Evolutionary conservation across 1,284 basidiomycete species (phyloP).

Genomic region (Leucoagaricus sp.): DNA sequence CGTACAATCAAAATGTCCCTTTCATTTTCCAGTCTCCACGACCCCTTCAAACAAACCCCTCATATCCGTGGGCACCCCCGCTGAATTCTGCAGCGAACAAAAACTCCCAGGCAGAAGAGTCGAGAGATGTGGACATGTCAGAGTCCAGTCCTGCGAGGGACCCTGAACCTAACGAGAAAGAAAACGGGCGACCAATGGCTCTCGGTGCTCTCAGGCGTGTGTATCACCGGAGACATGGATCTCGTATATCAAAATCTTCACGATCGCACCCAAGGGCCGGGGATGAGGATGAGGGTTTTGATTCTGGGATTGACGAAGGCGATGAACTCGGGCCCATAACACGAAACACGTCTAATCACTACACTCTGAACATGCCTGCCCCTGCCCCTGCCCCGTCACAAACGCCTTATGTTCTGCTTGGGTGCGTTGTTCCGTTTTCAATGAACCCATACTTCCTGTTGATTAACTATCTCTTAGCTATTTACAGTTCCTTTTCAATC

Average conservation of each 20-base stretch:
- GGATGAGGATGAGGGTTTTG: constrained; percentile 42
- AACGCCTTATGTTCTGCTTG: constrained; percentile 74
- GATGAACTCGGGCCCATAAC: constrained; percentile 37
- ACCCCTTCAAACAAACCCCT: constrained; percentile 46
- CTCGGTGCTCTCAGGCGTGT: constrained; percentile 72
- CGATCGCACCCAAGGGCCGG: constrained; percentile 39
- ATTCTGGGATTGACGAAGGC: background rate
- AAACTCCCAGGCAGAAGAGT: constrained; percentile 49
- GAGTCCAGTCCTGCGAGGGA: constrained; percentile 54
- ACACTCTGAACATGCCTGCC: constrained; percentile 76
- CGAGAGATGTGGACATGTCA: constrained; percentile 69
- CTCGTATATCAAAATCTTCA: constrained; percentile 28
- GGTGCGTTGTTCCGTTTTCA: constrained; percentile 46
- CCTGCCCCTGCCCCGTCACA: constrained; percentile 56
- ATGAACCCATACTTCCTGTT: constrained; percentile 18
- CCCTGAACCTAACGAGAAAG: constrained; percentile 22
- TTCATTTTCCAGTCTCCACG: constrained; percentile 67
- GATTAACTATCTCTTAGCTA: constrained; percentile 53
- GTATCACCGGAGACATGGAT: constrained; percentile 58
- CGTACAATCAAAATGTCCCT: constrained; percentile 58
- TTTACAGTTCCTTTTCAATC: constrained; percentile 93
- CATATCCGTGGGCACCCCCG: constrained; percentile 66
- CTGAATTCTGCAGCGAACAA: constrained; percentile 57
- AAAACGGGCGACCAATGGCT: constrained; percentile 52
- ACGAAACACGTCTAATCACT: constrained; percentile 72